Conservation (phyloP, 306 rosid genomes). For the Vicia villosa region DNA sequence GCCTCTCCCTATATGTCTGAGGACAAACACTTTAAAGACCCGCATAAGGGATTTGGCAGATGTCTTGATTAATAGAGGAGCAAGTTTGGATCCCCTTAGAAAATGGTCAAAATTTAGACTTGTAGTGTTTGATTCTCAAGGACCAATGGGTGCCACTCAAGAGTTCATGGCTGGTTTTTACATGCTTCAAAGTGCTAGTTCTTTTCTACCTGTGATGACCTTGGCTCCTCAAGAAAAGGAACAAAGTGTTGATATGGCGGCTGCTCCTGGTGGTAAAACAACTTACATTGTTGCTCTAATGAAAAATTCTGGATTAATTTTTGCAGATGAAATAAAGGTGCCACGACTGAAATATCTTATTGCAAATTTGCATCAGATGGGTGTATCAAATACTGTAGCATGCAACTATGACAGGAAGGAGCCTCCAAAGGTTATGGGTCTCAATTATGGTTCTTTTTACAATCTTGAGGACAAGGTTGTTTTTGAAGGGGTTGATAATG, state of each 20-base stretch:
- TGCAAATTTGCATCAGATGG: conserved; percentile 93
- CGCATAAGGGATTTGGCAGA: conserved; percentile 93
- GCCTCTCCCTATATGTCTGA: conserved; percentile 84
- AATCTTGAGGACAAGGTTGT: too few relatives aligned
- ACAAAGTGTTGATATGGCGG: conserved; percentile 95
- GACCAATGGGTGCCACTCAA: conserved; percentile 94
- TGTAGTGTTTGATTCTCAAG: conserved; percentile 95
- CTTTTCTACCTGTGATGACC: conserved; percentile 94
- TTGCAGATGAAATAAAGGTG: conserved; percentile 90
- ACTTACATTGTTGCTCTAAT: conserved; percentile 93
- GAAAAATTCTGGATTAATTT: conserved; percentile 89
- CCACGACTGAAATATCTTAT: conserved; percentile 85
- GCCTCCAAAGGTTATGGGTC: conserved; percentile 90
- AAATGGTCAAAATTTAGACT: conserved; percentile 99
- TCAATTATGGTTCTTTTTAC: too few relatives aligned
- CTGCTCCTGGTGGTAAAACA: conserved; percentile 98
- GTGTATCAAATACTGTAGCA: conserved; percentile 87
- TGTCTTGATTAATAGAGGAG: conserved; percentile 92
- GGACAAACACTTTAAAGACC: conserved; percentile 94
- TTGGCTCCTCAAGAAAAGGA: conserved; percentile 99
- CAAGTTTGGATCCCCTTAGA: conserved; percentile 85
- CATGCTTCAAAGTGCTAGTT: conserved; percentile 98
- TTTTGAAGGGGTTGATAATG: too few relatives aligned
- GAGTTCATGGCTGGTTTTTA: conserved; percentile 98
- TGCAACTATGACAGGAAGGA: conserved; percentile 87